Evolutionary conservation across 192 early-diverging fungal species (phyloP), one percentile per base, ranked within the genome.

Genomic region (Rhizoclosmatium sp.): DNA sequence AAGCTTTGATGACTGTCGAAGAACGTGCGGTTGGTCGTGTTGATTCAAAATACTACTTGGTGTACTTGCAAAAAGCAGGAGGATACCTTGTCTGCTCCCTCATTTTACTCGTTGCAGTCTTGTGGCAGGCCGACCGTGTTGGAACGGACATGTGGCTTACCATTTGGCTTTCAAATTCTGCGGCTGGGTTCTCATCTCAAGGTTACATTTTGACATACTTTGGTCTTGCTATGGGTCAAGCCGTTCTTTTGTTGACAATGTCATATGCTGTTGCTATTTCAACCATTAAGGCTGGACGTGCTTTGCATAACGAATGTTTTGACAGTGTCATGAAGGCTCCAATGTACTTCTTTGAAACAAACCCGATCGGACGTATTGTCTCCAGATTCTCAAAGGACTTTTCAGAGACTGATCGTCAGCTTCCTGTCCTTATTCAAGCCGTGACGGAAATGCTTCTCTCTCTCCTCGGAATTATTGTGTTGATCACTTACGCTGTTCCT

Each of bases 11-110:
- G 48, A 81, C 91, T 58, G 93, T 94, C 16, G 97, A 99, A 82
- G 92, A 94, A 81, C 88, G 92, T 64, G 93, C 92, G 7, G 86
- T 89, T 5, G 98, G 98, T 0, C 84, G 88, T 62, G 96, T 98
- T 62, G 82, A 88, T 41, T 85, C 82, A 39, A 60, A 64, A 62
- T 75, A 75, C 47, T 75, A 75, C 21, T 23, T 75, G 31, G 40
- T 64, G n/a, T 75, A 75, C 78, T 65, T 91, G 2, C 41, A 80
- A 0, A 89, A 87, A 39, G 87, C 88, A 10, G 93, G 93, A 39
- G 91, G 92, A 21, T 54, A 47, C 40, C 67, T 76, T 1, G 82
- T 89, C 39, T 44, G 92, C 47, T 58, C 85, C 41, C 12, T 78
- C 21, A 65, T 91, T 23, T 10, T 92, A 19, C 47, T 89, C 23